Evolutionary conservation across 768 basidiomycete species (phyloP).

Genomic region (Hygrocybe coccinea): DNA sequence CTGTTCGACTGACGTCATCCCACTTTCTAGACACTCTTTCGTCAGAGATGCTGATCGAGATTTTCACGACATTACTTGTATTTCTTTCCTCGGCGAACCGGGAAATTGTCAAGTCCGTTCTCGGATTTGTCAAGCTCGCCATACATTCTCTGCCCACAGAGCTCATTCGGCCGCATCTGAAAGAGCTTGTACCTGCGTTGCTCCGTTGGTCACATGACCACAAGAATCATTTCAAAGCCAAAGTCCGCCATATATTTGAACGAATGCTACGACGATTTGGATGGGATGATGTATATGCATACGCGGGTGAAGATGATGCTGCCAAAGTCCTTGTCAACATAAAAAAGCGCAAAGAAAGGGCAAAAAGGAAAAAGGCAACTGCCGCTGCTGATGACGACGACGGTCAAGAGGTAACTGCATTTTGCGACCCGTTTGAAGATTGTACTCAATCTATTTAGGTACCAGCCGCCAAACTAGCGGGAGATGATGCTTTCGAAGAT

Average conservation of each 20-base stretch:
- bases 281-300: conserved; percentile 76
- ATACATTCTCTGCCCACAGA: conserved; percentile 77
- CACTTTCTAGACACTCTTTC: conserved; percentile 57
- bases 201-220: conserved; percentile 94
- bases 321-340: conserved; percentile 90
- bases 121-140: conserved; percentile 91
- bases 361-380: conserved; percentile 78
- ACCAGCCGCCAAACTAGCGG: conserved; percentile 43
- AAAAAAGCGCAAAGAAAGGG: conserved; percentile 90
- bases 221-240: conserved; percentile 97
- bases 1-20: not conserved
- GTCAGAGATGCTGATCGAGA: conserved; percentile 69
- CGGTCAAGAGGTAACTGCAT: conserved; percentile 33
- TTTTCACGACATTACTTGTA: conserved; percentile 80
- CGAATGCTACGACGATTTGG: conserved; percentile 88
- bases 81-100: conserved; percentile 93
- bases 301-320: conserved; percentile 71
- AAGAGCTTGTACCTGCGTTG: conserved; percentile 74
- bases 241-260: conserved; percentile 96
- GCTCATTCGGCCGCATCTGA: conserved; percentile 72
- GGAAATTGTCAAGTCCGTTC: conserved; percentile 94
- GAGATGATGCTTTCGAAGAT: conserved; percentile 93
- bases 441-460: conserved; percentile 29
- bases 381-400: conserved; percentile 58
- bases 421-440: not conserved